Percentiles rank a stretch among this genome's conserved stretches.
Conservation (phyloP, 345 rosid genomes). For the Citrus hindsii region DNA sequence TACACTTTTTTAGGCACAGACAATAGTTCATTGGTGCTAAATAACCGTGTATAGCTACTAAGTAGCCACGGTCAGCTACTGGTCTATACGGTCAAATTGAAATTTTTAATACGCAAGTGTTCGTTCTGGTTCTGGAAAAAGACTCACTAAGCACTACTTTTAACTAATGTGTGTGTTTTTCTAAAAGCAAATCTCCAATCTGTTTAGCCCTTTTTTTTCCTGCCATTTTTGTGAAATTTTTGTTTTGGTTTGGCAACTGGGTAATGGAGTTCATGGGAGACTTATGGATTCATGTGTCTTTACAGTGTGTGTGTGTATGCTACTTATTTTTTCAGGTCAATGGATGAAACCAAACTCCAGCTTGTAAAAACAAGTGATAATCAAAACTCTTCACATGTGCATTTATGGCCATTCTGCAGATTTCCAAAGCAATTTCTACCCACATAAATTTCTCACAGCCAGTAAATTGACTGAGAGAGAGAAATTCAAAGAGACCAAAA, state of each 20-base stretch:
- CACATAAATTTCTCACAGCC: neutral
- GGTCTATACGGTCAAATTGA: too few relatives aligned
- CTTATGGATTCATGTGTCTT: constrained; percentile 26
- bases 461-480: neutral
- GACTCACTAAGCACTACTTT: too few relatives aligned
- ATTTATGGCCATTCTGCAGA: constrained; percentile 18
- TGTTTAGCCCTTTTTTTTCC: too few relatives aligned
- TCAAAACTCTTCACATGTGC: constrained; percentile 34
- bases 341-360: neutral
- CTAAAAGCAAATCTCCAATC: too few relatives aligned
- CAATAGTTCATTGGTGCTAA: too few relatives aligned
- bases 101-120: too few relatives aligned
- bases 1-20: too few relatives aligned
- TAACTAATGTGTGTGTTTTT: too few relatives aligned
- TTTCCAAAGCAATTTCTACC: constrained; percentile 16
- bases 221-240: neutral
- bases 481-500: neutral
- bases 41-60: too few relatives aligned
- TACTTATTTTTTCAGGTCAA: neutral
- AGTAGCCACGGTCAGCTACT: too few relatives aligned
- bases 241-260: neutral
- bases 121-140: too few relatives aligned
- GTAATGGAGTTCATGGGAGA: constrained; percentile 26
- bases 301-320: constrained; percentile 16
- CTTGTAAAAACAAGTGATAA: neutral